Evolutionary conservation across 495 filamentous ascomycete genomes (phyloP).

Genomic region (Penicillium paxilli): DNA sequence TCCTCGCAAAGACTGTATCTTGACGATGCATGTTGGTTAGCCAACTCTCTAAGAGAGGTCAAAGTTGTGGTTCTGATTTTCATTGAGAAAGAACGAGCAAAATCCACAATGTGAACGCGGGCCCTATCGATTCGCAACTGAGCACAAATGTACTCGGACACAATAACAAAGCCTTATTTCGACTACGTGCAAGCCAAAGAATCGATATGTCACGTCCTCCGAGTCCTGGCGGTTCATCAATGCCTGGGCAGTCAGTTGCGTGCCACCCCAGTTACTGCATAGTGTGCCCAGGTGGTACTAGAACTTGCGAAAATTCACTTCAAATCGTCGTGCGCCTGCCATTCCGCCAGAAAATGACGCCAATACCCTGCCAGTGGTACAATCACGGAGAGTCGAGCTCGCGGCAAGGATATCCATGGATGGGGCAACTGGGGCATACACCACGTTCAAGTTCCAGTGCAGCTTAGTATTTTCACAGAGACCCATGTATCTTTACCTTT

Average conservation of each 20-base stretch:
- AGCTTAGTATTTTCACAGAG: neutral
- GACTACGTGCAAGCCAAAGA: neutral
- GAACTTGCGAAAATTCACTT: constrained; percentile 1
- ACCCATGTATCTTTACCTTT: constrained; percentile 2
- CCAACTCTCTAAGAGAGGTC: neutral
- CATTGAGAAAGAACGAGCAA: neutral
- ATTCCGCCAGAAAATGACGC: constrained; percentile 3
- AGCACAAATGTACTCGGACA: neutral
- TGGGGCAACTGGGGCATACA: constrained; percentile 1
- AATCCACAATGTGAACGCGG: neutral
- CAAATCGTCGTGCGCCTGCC: neutral
- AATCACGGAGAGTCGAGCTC: neutral
- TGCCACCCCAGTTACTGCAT: neutral
- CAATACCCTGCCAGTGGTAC: constrained; percentile 1
- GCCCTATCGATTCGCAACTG: neutral
- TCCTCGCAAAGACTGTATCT: constrained; percentile 1
- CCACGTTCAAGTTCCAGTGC: no score
- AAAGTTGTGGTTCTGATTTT: constrained; percentile 2
- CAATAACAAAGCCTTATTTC: neutral
- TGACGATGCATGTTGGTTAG: neutral
- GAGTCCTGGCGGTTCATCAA: neutral
- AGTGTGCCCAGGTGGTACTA: no score
- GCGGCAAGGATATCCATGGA: neutral
- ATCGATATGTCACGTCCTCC: constrained; percentile 2
- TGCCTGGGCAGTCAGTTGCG: neutral